Conservation (phyloP, 768 basidiomycete species). For the Macrolepiota dolichaula region DNA sequence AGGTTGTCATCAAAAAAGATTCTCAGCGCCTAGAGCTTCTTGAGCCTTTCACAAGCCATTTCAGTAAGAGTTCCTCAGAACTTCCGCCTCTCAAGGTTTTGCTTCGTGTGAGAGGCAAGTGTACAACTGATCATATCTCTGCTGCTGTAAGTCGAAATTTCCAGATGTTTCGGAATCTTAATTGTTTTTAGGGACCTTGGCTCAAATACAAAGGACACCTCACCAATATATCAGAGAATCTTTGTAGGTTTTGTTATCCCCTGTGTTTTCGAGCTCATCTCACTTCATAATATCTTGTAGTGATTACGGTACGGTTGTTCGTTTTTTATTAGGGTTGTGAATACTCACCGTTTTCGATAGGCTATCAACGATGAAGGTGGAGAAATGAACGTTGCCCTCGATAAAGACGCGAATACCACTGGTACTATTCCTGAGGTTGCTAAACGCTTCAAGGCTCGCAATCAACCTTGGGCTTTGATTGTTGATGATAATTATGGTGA, state of each 20-base stretch:
- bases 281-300: conserved; percentile 33
- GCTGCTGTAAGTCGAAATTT: conserved; percentile 67
- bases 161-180: background rate
- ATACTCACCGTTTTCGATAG: conserved; percentile 27
- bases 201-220: conserved; percentile 98
- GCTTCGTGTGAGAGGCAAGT: conserved; percentile 94
- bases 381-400: conserved; percentile 88
- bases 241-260: conserved; percentile 49
- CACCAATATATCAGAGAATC: conserved; percentile 94
- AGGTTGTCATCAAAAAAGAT: conserved; percentile 71
- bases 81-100: conserved; percentile 80
- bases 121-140: conserved; percentile 98
- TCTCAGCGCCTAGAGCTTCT: conserved; percentile 87
- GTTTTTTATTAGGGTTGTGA: too few species aligned
- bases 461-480: conserved; percentile 88
- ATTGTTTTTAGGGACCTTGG: conserved; percentile 77
- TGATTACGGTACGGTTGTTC: conserved; percentile 68
- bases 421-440: conserved; percentile 92
- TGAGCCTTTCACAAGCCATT: conserved; percentile 81
- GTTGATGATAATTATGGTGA: conserved; percentile 99
- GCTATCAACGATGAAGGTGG: conserved; percentile 95
- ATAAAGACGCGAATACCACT: conserved; percentile 54
- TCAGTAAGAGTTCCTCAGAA: conserved; percentile 59
- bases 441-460: conserved; percentile 79
- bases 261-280: background rate